Percentiles rank a stretch among this genome's conserved stretches.
Conservation (phyloP, 2,329 filamentous ascomycete genomes). For the Trichoderma guizhouense region DNA sequence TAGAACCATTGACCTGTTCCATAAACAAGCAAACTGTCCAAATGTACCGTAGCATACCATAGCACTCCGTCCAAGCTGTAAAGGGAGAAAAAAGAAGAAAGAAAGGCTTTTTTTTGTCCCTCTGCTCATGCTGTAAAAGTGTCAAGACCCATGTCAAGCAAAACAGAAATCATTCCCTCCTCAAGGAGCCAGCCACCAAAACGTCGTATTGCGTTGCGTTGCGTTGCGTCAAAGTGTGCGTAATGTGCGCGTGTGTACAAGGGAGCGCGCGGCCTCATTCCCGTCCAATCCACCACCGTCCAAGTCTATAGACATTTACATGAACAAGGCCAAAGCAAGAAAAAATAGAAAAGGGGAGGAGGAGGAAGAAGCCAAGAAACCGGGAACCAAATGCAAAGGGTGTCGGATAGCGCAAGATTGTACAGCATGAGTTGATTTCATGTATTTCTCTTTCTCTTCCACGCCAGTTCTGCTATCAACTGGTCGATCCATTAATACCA, state of each 20-base stretch:
- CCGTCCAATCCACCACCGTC: neutral
- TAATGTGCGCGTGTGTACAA: slow-evolving; percentile 13
- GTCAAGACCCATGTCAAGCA: neutral
- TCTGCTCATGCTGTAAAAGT: neutral
- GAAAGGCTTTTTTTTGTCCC: neutral
- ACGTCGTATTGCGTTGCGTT: slow-evolving; percentile 1
- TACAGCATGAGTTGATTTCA: slow-evolving; percentile 11
- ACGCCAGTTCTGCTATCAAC: neutral
- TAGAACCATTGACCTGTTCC: neutral
- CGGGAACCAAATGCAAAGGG: neutral
- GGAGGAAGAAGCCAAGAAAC: neutral
- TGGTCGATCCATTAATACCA: slow-evolving; percentile 29
- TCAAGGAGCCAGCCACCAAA: neutral
- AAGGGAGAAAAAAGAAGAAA: neutral
- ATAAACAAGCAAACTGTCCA: slow-evolving; percentile 12
- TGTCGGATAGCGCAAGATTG: neutral
- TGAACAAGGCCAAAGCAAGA: neutral
- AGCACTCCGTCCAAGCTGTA: slow-evolving; percentile 6
- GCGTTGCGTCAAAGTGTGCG: slow-evolving; percentile 2
- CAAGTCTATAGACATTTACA: slow-evolving; percentile 17
- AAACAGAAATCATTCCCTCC: neutral
- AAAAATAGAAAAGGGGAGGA: neutral
- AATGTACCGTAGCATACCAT: slow-evolving; percentile 13
- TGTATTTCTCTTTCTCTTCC: neutral
- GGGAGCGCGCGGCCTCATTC: neutral